Evolutionary conservation across 2,329 filamentous ascomycete genomes (phyloP).

Genomic region (Fusarium caatingaense): DNA sequence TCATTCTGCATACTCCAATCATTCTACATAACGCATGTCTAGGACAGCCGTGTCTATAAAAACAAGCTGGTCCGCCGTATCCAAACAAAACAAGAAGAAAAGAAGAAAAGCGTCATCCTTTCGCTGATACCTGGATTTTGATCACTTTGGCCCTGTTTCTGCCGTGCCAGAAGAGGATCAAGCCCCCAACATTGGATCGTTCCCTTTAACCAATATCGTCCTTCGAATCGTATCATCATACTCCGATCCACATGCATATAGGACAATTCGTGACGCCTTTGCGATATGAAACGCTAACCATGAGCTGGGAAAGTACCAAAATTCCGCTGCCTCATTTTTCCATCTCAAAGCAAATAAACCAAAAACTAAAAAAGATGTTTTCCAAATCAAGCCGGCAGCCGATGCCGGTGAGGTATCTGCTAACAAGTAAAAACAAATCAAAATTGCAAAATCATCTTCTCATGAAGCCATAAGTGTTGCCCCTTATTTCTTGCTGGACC

Average conservation of each 20-base stretch:
- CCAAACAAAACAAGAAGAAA: constrained; percentile 19
- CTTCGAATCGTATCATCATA: constrained; percentile 44
- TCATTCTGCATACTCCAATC: constrained; percentile 40
- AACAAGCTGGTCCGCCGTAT: constrained; percentile 39
- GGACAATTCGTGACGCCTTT: constrained; percentile 42
- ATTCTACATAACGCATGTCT: constrained; percentile 44
- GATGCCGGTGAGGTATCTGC: constrained; percentile 45
- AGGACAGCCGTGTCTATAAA: constrained; percentile 43
- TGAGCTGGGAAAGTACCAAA: constrained; percentile 37
- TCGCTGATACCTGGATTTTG: constrained; percentile 37
- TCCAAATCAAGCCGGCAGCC: constrained; percentile 37
- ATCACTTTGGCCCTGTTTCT: constrained; percentile 12
- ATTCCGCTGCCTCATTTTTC: constrained; percentile 30
- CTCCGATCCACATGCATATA: constrained; percentile 48
- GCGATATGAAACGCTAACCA: constrained; percentile 43
- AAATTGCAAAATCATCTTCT: constrained; percentile 40
- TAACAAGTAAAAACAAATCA: constrained; percentile 37
- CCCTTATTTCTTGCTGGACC: constrained; percentile 43
- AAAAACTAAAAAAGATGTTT: constrained; percentile 27
- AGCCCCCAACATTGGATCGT: constrained; percentile 39
- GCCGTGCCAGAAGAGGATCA: constrained; percentile 6
- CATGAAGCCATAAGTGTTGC: constrained; percentile 12
- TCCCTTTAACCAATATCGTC: constrained; percentile 36
- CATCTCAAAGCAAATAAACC: constrained; percentile 17
- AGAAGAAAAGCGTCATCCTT: constrained; percentile 40